A percentile compares a stretch with the other conserved stretches of the same genome.
Conservation (phyloP, 306 rosid species). For the Gastrolobium bilobum region DNA sequence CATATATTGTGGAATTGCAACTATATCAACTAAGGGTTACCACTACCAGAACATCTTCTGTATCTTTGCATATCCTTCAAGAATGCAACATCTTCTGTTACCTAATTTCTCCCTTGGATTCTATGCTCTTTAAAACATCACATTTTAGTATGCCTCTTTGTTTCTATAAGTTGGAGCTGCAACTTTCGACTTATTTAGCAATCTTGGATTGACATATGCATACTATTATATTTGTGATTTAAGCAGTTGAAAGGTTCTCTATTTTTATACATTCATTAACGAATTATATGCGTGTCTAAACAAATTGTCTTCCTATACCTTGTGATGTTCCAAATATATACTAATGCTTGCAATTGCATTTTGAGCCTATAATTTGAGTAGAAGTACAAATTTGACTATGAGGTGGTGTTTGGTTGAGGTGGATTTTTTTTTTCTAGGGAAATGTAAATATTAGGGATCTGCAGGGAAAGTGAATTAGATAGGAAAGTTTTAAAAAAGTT, state of each 20-base stretch:
- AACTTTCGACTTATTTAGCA: not conserved
- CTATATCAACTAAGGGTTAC: not conserved
- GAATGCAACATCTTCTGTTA: no score
- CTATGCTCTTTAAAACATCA: not conserved
- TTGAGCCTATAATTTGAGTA: not conserved
- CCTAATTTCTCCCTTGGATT: not conserved
- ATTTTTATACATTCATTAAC: not conserved
- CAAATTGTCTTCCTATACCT: not conserved
- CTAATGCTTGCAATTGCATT: not conserved
- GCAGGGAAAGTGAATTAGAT: no score
- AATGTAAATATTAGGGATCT: no score
- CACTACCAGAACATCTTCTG: not conserved
- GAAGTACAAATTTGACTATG: not conserved
- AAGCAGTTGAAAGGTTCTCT: not conserved
- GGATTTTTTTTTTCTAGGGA: no score
- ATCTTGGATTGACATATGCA: conserved; percentile 16
- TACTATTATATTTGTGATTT: conserved; percentile 3
- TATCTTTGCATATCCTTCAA: not conserved
- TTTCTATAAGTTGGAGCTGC: not conserved
- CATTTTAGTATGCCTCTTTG: not conserved
- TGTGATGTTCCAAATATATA: not conserved
- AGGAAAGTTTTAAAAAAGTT: no score
- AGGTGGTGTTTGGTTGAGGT: no score
- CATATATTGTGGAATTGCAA: not conserved
- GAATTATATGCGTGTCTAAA: not conserved